Base-by-base conservation (phyloP, 176 grass and related monocot genomes). In the Neostapfia colusana region DNA sequence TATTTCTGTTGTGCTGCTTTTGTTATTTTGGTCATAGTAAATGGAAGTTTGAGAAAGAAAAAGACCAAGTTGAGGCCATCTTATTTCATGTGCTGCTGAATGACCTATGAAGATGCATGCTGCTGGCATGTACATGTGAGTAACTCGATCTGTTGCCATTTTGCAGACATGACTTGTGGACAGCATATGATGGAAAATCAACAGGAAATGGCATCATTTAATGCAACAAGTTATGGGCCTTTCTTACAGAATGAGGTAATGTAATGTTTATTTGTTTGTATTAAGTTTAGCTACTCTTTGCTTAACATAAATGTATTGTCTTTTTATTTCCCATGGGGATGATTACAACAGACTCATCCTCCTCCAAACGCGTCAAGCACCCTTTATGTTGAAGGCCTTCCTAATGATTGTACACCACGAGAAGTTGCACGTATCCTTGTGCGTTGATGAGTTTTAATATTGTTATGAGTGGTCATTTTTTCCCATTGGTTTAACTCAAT, bases 341-440 rank as follows among this genome's bases (percentile, higher is more conserved):
- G 13, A 34, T 76, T 75, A 6, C 82, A 90, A 84, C 51, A 85
- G 24, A 48, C 77, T 78, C 87, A 57, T 61, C 85, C 88, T 80
- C 88, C 85, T 84, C 69, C 55, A 65, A 86, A 95, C 37, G 81
- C 83, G 2, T 87, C 90, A 54, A 83, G 80, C 54, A 97, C 88
- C 35, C n/a, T 91, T 55, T 87, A 77, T 88, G 83, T 91, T 44
- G 79, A 97, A 49, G 84, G 85, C 24, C 79, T 97, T 10, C 88
- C 79, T 85, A 57, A 63, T 0, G 81, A 87, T n/a, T 83, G 81
- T 73, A 89, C 79, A 49, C 83, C 60, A 27, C 56, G 90, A 11
- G 93, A 97, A 82, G 90, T 89, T 69, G 88, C 75, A 7, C 81
- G 81, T 93, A 91, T 97, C 94, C 94, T 88, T 83, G 36, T 80